phyloP scores from a whole-genome alignment of 192 early-diverging fungal species.

The Backusella tuberculispora region DNA sequence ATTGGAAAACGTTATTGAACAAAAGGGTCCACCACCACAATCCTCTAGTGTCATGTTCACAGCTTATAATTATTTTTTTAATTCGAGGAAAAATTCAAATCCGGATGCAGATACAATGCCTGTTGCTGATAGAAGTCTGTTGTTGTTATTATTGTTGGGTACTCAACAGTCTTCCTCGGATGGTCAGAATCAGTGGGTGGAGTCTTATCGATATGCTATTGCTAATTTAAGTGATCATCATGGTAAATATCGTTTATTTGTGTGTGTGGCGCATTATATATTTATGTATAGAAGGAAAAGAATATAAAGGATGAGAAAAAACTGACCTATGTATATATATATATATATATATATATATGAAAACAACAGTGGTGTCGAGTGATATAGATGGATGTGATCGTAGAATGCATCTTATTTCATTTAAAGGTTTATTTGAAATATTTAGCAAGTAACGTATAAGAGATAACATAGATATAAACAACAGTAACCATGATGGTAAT shows the following conservation, averaged over 20 bases:
- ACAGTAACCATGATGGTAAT: too few relatives aligned
- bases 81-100: constrained; percentile 45
- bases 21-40: constrained; percentile 47
- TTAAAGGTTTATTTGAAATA: constrained; percentile 38
- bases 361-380: constrained; percentile 4
- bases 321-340: neutral
- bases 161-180: constrained; percentile 21
- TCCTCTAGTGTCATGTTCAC: constrained; percentile 63
- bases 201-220: constrained; percentile 31
- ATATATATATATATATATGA: neutral
- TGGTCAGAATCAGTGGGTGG: constrained; percentile 13
- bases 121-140: constrained; percentile 63
- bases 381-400: constrained; percentile 20
- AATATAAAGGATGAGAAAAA: neutral
- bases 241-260: constrained; percentile 6
- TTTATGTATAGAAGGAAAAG: too few relatives aligned
- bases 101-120: constrained; percentile 52
- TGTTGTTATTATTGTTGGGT: constrained; percentile 61
- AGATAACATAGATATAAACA: neutral
- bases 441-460: constrained; percentile 31
- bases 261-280: too few relatives aligned
- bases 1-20: constrained; percentile 56
- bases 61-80: constrained; percentile 71
- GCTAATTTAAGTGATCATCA: constrained; percentile 33
- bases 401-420: constrained; percentile 38